A percentile compares a stretch with the other conserved stretches of the same genome.
Evolutionary conservation across 2,329 filamentous ascomycete species (phyloP).

Genomic region (Stagonosporopsis vannaccii): DNA sequence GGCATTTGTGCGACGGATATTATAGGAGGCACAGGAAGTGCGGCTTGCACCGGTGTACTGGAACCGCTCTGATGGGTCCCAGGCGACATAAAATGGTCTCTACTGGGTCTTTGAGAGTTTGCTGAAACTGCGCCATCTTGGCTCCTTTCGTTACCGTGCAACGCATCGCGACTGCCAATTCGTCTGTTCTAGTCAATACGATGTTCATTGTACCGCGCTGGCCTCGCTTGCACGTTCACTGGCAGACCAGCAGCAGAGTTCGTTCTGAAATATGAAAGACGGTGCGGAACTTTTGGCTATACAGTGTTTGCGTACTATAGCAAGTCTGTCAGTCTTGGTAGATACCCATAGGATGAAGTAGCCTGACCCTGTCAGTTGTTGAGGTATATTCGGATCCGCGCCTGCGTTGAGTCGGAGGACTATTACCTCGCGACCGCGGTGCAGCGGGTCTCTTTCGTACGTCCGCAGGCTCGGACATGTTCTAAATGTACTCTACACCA

Average conservation of each 20-base stretch:
- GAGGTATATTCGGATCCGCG: conserved; percentile 9
- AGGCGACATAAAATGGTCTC: conserved; percentile 16
- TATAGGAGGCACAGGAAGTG: conserved; percentile 34
- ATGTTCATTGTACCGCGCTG: conserved; percentile 10
- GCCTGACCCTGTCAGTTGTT: conserved; percentile 11
- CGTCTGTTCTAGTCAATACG: conserved; percentile 23
- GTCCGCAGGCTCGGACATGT: conserved; percentile 15
- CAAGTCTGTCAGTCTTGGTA: neutral
- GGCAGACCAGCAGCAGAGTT: conserved; percentile 18
- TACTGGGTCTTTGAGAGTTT: conserved; percentile 2
- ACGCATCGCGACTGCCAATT: conserved; percentile 5
- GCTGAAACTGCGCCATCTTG: neutral
- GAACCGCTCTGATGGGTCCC: conserved; percentile 23
- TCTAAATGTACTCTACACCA: neutral
- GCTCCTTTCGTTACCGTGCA: neutral
- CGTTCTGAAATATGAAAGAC: conserved; percentile 19
- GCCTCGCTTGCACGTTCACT: conserved; percentile 6
- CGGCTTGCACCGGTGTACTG: conserved; percentile 29
- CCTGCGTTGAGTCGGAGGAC: conserved; percentile 30
- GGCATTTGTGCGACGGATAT: conserved; percentile 10
- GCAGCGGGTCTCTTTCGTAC: conserved; percentile 25
- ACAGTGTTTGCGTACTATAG: conserved; percentile 20
- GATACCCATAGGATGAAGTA: neutral
- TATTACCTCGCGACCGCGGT: conserved; percentile 25
- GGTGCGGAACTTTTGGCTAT: neutral